A percentile compares a stretch with the other conserved stretches of the same genome.
Evolutionary conservation across 495 filamentous ascomycete species (phyloP).

Genomic region (Cenococcum geophilum): DNA sequence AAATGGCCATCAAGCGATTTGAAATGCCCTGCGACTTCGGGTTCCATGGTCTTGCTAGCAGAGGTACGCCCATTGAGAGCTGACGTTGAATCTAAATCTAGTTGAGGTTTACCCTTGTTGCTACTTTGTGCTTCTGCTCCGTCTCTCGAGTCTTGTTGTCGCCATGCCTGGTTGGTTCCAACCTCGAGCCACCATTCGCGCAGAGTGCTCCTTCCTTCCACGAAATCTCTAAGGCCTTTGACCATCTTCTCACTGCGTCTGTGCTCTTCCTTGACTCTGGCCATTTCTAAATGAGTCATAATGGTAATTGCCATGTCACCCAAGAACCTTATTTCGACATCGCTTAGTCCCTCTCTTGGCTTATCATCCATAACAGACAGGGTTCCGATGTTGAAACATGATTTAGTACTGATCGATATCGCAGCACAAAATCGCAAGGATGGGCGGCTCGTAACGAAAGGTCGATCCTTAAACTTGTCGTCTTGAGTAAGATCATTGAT

Average conservation of each 20-base stretch:
- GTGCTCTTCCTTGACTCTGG: slow-evolving; percentile 48
- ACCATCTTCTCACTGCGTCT: slow-evolving; percentile 54
- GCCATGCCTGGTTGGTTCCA: neutral
- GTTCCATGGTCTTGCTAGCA: too few species aligned
- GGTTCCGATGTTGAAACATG: neutral
- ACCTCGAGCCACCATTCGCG: neutral
- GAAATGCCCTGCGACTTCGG: too few species aligned
- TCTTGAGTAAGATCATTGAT: too few species aligned
- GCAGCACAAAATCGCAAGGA: neutral
- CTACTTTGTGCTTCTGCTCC: too few species aligned
- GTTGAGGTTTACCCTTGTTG: too few species aligned
- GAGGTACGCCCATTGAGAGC: too few species aligned
- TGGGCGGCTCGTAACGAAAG: neutral
- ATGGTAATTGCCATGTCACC: neutral
- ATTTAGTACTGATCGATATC: neutral
- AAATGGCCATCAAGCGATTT: too few species aligned
- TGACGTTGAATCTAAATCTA: too few species aligned
- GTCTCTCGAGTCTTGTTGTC: slow-evolving; percentile 6
- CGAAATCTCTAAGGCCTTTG: slow-evolving; percentile 57
- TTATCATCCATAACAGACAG: neutral
- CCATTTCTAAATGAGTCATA: neutral
- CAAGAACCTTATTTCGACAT: neutral
- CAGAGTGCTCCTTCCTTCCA: slow-evolving; percentile 43
- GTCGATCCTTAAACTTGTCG: too few species aligned
- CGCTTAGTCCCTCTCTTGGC: neutral